These are phyloP conservation scores for Saraca asoca DNA, from an alignment of 331 rosid genomes.

Conservation along the genomic window DNA sequence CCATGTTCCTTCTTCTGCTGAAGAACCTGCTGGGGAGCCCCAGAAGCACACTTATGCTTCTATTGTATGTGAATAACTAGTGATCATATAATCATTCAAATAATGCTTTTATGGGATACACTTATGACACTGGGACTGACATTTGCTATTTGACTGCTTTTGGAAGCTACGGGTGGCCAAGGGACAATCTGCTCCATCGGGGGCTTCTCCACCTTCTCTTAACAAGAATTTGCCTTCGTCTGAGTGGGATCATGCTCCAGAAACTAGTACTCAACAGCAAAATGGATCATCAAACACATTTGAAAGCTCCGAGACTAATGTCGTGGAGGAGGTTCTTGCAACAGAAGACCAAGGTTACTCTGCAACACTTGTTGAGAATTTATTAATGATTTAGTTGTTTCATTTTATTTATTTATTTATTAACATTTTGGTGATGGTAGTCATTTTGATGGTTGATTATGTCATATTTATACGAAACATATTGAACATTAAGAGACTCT, in stretches of 20 bases:
- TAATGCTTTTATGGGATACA: slow-evolving; percentile 26
- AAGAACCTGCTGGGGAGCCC: slow-evolving; percentile 79
- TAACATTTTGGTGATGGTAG: slow-evolving; percentile 12
- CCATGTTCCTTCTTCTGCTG: slow-evolving; percentile 60
- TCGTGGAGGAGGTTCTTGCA: slow-evolving; percentile 58
- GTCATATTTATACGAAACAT: background rate
- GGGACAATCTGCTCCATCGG: slow-evolving; percentile 61
- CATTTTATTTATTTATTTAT: background rate
- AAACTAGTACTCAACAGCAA: slow-evolving; percentile 51
- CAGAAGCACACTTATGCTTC: slow-evolving; percentile 97
- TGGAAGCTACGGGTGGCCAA: slow-evolving; percentile 80
- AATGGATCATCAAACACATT: slow-evolving; percentile 39
- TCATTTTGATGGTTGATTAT: slow-evolving; percentile 8
- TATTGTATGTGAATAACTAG: slow-evolving; percentile 58
- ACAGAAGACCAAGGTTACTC: slow-evolving; percentile 16
- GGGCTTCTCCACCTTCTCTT: slow-evolving; percentile 56
- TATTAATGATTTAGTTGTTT: slow-evolving; percentile 17
- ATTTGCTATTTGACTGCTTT: slow-evolving; percentile 33
- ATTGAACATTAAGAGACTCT: background rate
- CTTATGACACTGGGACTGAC: slow-evolving; percentile 40
- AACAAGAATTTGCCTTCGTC: slow-evolving; percentile 57
- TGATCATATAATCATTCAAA: slow-evolving; percentile 2
- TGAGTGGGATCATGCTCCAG: slow-evolving; percentile 68
- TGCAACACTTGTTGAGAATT: slow-evolving; percentile 26
- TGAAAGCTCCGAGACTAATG: slow-evolving; percentile 62